A percentile compares a stretch with the other conserved stretches of the same genome.
Conservation (phyloP, 495 filamentous ascomycete species). For the Aspergillus haitiensis region DNA sequence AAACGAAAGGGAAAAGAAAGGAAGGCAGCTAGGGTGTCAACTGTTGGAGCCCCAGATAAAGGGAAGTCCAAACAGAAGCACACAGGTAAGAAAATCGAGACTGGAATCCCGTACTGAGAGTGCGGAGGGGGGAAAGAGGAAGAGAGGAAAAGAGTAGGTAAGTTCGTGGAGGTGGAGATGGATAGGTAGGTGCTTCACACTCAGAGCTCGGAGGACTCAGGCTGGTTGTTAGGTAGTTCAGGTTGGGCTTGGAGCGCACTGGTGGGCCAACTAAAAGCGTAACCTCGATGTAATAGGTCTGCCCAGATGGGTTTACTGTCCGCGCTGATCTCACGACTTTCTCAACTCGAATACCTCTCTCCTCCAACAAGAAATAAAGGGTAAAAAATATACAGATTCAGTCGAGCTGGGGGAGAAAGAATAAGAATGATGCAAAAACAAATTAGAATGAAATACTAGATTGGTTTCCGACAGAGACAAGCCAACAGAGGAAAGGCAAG, state of each 20-base stretch:
- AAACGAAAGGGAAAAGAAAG: conserved; percentile 1
- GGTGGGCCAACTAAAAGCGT: conserved; percentile 16
- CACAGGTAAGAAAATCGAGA: conserved; percentile 5
- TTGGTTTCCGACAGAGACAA: not conserved
- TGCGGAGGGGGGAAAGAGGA: conserved; percentile 9
- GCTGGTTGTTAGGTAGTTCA: conserved; percentile 9
- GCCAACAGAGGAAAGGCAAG: not conserved
- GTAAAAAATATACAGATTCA: not conserved
- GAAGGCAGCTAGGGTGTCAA: conserved; percentile 7
- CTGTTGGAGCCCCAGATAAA: conserved; percentile 23
- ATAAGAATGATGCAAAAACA: not conserved
- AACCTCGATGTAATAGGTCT: conserved; percentile 11
- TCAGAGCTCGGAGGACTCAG: conserved; percentile 15
- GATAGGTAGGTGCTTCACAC: conserved; percentile 3
- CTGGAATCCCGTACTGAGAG: conserved; percentile 11
- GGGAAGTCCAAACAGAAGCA: conserved; percentile 22
- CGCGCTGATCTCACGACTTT: conserved; percentile 20
- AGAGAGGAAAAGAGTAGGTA: conserved; percentile 10
- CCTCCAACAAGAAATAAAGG: too few species aligned
- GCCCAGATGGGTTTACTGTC: not conserved
- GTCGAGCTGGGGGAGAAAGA: not conserved
- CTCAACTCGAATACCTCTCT: not conserved
- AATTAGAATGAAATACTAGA: not conserved
- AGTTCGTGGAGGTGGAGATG: conserved; percentile 22
- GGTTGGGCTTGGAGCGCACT: conserved; percentile 17